Base-by-base conservation (phyloP, 2,329 filamentous ascomycete species). In the Lecanicillium sp. region DNA sequence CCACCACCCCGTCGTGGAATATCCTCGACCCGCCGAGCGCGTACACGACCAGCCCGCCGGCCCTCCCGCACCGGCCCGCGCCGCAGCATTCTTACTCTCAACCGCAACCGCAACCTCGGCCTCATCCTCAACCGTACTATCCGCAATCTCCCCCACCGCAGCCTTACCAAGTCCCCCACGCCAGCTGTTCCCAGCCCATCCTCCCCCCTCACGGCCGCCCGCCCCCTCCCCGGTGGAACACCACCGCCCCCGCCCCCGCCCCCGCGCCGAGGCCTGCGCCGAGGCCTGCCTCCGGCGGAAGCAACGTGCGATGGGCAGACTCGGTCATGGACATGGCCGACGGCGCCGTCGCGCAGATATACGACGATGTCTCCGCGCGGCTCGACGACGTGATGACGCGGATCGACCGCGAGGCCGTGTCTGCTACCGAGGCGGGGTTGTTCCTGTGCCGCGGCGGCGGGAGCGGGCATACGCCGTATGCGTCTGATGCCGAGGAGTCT, bases 341-440 rank as follows among this genome's bases (percentile, higher is more conserved):
- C 17, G 49, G 70, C 26, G 57, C 69, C 5, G 20, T n/a, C 53
- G 62, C 30, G 10, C 62, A 67, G 21, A 54, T 71, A 7, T 64
- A 74, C 46, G 69, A 73, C 39, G 68, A 75, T 50, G 65, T 73
- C 19, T 62, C 71, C 6, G 59, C 60, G 35, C 48, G 80, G 44
- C 75, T 90, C 51, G 77, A 87, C 60, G 68, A 79, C 37, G 73
- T 88, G 49, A 79, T 90, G 61, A 87, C 85, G 1, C 72, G 77
- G 23, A 89, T 90, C 48, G 86, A 90, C 60, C 71, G 74, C 17
- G 84, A 86, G 21, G 68, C 66, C 24, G 71, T 73, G 21, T 56
- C 62, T 12, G 75, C 76, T 4, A 66, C 75, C 51, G 78, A 85
- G 58, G 71, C 69, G 44, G 77, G 79, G 46, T 64, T 84, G 29